Base-by-base conservation (phyloP, 176 grass and related monocot species). In the Otatea glauca region DNA sequence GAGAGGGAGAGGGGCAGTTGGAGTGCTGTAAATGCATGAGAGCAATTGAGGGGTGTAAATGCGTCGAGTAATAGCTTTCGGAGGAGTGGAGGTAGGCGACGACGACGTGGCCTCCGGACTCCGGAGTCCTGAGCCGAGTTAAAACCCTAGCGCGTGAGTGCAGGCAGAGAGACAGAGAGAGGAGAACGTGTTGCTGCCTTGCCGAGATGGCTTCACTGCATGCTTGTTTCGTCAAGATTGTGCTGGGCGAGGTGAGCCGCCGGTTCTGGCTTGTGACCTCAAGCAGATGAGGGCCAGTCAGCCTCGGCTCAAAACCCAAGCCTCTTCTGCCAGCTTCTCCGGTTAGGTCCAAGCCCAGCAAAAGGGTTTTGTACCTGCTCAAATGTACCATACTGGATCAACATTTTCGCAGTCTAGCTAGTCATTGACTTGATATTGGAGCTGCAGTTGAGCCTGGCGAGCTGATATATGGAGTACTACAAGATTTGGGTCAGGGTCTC, bases 1-100 rank as follows among this genome's bases (percentile, higher is more conserved):
- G 42, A 9, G 45, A 45, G 27, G 2, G 25, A 35, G 43, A 27
- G 41, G 81, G 78, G 21, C 35, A 79, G 85, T 54, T 79, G 75
- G 25, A 23, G 43, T 35, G 18, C n/a, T n/a, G n/a, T n/a, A n/a
- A n/a, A n/a, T n/a, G n/a, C n/a, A n/a, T n/a, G n/a, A n/a, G n/a
- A n/a, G n/a, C n/a, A n/a, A n/a, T n/a, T n/a, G n/a, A n/a, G n/a
- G n/a, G n/a, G n/a, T 29, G 82, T 88, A 49, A 86, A 2, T 85
- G 83, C 13, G 21, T 17, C 15, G 58, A 24, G 43, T n/a, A 56
- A 11, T 12, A 67, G 20, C 63, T 67, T 51, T 13, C 47, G 24
- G 25, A 16, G 49, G 35, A 9, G 15, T 0, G 16, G 7, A 8
- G 42, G 44, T 14, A 7, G 41, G 8, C 3, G 37, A 15, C 38